phyloP scores from a whole-genome alignment of 2,329 filamentous ascomycete species.

The Colletotrichum ledebouriae region DNA sequence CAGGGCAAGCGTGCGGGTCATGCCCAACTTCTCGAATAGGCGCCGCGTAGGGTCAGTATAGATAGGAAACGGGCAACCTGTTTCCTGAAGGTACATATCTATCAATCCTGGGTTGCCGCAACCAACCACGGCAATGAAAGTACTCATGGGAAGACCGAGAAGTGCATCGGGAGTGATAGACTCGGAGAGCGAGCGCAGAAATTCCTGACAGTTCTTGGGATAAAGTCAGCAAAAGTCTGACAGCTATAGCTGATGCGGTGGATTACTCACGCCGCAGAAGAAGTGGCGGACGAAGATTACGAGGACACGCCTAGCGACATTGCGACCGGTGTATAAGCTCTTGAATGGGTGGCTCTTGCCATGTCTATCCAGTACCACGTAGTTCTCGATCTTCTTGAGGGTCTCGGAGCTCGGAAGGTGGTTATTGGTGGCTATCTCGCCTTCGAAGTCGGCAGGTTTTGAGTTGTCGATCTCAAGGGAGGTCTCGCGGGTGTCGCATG shows the following conservation, averaged over 20 bases:
- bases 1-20: constrained; percentile 73
- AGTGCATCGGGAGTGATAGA: constrained; percentile 67
- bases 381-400: constrained; percentile 65
- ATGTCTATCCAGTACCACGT: constrained; percentile 71
- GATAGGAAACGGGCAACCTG: constrained; percentile 78
- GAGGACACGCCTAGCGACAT: constrained; percentile 69
- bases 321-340: constrained; percentile 70
- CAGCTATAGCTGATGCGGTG: not conserved
- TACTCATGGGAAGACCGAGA: constrained; percentile 65
- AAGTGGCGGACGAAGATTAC: constrained; percentile 84
- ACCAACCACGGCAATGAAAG: constrained; percentile 77
- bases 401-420: constrained; percentile 64
- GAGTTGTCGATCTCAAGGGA: constrained; percentile 54
- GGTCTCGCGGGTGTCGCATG: constrained; percentile 37
- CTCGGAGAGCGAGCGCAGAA: constrained; percentile 72
- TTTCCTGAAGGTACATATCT: constrained; percentile 72
- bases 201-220: constrained; percentile 81
- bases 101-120: constrained; percentile 80
- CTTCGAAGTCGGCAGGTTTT: constrained; percentile 66
- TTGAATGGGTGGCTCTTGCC: constrained; percentile 73
- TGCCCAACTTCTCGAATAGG: constrained; percentile 76
- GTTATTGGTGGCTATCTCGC: constrained; percentile 68
- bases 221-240: constrained; percentile 26
- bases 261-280: constrained; percentile 78
- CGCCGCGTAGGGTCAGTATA: constrained; percentile 80